Evolutionary conservation across 176 grass and related monocot species (phyloP), one percentile per base, ranked within the genome.

Genomic region (Chloris gayana): DNA sequence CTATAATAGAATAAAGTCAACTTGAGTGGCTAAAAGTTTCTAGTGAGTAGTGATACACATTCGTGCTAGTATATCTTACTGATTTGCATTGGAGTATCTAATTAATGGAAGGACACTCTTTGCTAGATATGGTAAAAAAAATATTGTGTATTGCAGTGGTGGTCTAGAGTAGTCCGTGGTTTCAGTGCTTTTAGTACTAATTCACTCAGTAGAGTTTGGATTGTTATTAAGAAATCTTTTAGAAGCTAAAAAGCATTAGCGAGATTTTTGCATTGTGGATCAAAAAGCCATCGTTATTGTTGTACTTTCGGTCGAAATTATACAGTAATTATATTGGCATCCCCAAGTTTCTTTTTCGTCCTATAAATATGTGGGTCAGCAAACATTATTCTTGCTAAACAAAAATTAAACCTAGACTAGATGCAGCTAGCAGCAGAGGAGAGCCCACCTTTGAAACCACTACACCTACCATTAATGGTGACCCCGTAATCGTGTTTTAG

Each of bases 401-500:
- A 50, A 31, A 31, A 63, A 31, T 13, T 14, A 54, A 54, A 54
- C 51, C 54, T 75, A 72, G 73, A 64, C 9, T 9, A 14, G 7
- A 66, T 35, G 64, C 38, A 76, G 64, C 34, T 54, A 54, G 64
- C 2, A 17, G 25, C 42, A 37, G 69, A 85, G 27, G 34, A 47
- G 18, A 81, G 49, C 53, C 84, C 79, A 77, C 80, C 66, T 51
- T 8, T 27, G 32, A 68, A 87, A 81, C 80, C 89, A 87, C 76
- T 80, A 72, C 75, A 91, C 80, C 80, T 76, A 87, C 85, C 89
- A 66, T 84, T 87, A 87, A 77, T 81, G 80, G 80, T 12, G 85
- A 81, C 75, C 80, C 70, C 57, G 74, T 87, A 91, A 81, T 87
- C 59, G 85, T 73, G 85, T 76, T 91, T 91, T 87, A 77, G 89